Conservation (phyloP, 805 yeast genomes). For the Lachancea dasiensis region DNA sequence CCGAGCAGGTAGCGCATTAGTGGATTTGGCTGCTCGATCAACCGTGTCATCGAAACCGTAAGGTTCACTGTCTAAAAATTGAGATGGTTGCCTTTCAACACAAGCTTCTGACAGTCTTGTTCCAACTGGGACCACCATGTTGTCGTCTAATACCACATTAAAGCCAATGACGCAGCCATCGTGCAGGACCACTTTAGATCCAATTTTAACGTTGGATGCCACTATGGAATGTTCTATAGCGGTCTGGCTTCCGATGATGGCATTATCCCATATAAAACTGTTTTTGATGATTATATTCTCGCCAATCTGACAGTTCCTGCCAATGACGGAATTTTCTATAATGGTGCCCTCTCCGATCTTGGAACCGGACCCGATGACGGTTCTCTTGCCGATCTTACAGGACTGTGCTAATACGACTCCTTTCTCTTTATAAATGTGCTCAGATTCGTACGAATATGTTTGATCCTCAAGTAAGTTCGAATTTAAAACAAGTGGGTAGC, state of each 20-base stretch:
- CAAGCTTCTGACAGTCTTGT: constrained; percentile 49
- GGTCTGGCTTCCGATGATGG: constrained; percentile 60
- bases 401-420: constrained; percentile 89
- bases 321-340: constrained; percentile 70
- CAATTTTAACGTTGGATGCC: constrained; percentile 58
- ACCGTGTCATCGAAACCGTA: constrained; percentile 21
- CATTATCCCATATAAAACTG: constrained; percentile 85
- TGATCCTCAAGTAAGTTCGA: constrained; percentile 66
- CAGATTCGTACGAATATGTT: constrained; percentile 71
- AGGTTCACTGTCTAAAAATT: constrained; percentile 23
- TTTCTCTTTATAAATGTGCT: constrained; percentile 84
- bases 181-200: constrained; percentile 43
- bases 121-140: constrained; percentile 43
- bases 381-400: constrained; percentile 74
- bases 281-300: constrained; percentile 62
- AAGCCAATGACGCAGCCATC: constrained; percentile 80
- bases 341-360: constrained; percentile 68
- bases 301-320: constrained; percentile 82
- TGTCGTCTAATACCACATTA: constrained; percentile 58
- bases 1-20: constrained; percentile 15
- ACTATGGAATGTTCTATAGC: constrained; percentile 58
- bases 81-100: constrained; percentile 29
- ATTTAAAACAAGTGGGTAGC: constrained; percentile 88
- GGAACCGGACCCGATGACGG: constrained; percentile 76
- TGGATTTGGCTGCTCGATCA: constrained; percentile 26